Evolutionary conservation across 2,329 filamentous ascomycete species (phyloP), one percentile per base, ranked within the genome.

Genomic region (Purpureocillium takamizusanense): DNA sequence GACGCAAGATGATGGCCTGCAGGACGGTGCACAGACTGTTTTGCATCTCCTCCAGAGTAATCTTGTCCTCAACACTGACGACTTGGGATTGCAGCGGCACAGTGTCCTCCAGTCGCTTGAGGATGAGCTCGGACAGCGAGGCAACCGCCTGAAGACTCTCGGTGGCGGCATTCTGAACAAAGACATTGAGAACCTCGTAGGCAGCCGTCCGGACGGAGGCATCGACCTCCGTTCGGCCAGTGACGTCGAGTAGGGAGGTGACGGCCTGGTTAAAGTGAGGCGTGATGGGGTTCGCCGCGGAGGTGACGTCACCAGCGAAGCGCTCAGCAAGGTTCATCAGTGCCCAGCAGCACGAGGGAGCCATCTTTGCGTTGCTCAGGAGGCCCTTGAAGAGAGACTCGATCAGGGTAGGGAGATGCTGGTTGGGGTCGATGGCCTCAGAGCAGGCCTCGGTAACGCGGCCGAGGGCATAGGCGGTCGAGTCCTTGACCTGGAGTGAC

Each of bases 241-340:
- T 97, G 40, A 95, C 83, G 39, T 83, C 73, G 41, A 98, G 74
- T 38, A 98, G 74, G 43, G 86, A 87, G 54, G 79, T 79, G 42
- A 97, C 83, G 57, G 89, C 95, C 53, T 89, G 78, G 65, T 95
- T 83, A 69, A 98, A 98, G 66, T 95, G 87, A 45, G 82, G 79
- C 2, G 89, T 94, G 36, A 98, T 72, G 32, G 87, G 76, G 66
- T 97, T 98, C 52, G 82, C 70, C 31, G 70, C 52, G 43, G 81
- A 83, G 36, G 86, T 86, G 40, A 81, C 74, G 39, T 95, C 89
- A 41, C 88, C 87, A 23, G 88, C 86, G 59, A 97, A 98, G 44
- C 89, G 83, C 59, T 98, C 92, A 10, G 92, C 90, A 57, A 98
- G 69, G 66, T 97, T 98, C 86, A 98, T 97, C 49, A 98, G 69